Percentiles rank a stretch among this genome's conserved stretches.
Evolutionary conservation across 208 protist species (phyloP).

Genomic region (Leishmania aethiopica): DNA sequence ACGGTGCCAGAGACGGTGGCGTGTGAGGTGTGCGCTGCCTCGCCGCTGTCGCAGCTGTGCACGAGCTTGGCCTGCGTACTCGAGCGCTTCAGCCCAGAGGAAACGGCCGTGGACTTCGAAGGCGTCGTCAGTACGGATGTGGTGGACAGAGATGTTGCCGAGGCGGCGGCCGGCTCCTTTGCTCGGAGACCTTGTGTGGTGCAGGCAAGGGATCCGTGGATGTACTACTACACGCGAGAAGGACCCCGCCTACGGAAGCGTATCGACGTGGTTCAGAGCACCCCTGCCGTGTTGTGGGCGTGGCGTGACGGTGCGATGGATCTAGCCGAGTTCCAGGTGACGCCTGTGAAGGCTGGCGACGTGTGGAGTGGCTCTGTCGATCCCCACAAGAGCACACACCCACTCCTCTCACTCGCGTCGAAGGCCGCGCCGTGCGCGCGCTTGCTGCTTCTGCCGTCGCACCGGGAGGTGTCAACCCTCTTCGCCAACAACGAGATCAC

Average conservation of each 20-base stretch:
- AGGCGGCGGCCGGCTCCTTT: background rate
- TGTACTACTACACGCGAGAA: constrained; percentile 44
- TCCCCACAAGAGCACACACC: constrained; percentile 39
- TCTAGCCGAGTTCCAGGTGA: constrained; percentile 20
- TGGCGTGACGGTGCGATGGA: constrained; percentile 77
- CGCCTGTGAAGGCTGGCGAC: background rate
- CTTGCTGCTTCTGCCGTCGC: constrained; percentile 60
- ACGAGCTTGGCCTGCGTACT: constrained; percentile 23
- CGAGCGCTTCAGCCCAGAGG: constrained; percentile 23
- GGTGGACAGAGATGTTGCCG: background rate
- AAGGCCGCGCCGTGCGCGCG: constrained; percentile 51
- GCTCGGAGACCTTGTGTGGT: background rate
- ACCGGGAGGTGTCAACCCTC: constrained; percentile 43
- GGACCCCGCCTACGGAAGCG: constrained; percentile 51
- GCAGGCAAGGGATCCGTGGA: constrained; percentile 19
- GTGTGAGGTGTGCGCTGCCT: constrained; percentile 16
- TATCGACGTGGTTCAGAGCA: constrained; percentile 54
- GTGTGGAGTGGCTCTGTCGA: background rate
- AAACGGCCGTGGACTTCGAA: background rate
- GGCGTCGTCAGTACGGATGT: background rate
- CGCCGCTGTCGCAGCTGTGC: constrained; percentile 30
- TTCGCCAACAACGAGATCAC: constrained; percentile 25
- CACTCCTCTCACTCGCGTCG: constrained; percentile 16
- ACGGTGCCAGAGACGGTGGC: constrained; percentile 25
- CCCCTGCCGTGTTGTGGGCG: constrained; percentile 40